Evolutionary conservation across 2,329 filamentous ascomycete genomes (phyloP), one percentile per base, ranked within the genome.

Genomic region (Cytospora schulzeri): DNA sequence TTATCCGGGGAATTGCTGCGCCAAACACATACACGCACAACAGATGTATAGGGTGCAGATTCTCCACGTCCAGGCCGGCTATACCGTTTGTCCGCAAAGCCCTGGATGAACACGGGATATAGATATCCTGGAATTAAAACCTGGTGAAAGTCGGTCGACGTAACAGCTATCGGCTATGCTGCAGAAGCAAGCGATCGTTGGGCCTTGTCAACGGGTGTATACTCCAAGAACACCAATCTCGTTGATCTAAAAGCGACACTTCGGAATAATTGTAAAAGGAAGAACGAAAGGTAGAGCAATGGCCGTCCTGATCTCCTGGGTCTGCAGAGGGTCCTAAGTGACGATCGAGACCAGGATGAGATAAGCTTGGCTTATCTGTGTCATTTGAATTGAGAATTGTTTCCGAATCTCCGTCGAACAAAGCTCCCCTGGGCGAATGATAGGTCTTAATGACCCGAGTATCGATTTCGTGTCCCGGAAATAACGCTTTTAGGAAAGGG

Each of bases 301-400:
- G 52, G 33, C 50, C 38, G 52, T n/a, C 62, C 50, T 53, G 59
- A 53, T 53, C 62, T 64, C 55, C 52, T 57, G 52, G 62, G 57
- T 53, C 45, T 48, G 45, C 19, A 57, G 63, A 62, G 65, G 57
- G 62, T 57, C 41, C 73, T 83, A 83, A 74, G 82, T 83, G 75
- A 83, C 76, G 74, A 84, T 79, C 68, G 81, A 80, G 74, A 76
- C 78, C 70, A 83, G 77, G 74, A 83, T 78, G 72, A 85, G 82
- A 85, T 85, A 84, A 83, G 82, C 78, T 75, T 79, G 77, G 77
- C 79, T 83, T 83, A 83, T 84, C 79, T 77, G 78, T 78, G 82
- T 85, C 83, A 86, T 85, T 81, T 78, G 77, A 63, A 65, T 69
- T 67, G 65, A 65, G 71, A 70, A 69, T 60, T 61, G 63, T 57